Evolutionary conservation across 2,329 filamentous ascomycete genomes (phyloP), one percentile per base, ranked within the genome.

Genomic region (Helminthosporium solani): DNA sequence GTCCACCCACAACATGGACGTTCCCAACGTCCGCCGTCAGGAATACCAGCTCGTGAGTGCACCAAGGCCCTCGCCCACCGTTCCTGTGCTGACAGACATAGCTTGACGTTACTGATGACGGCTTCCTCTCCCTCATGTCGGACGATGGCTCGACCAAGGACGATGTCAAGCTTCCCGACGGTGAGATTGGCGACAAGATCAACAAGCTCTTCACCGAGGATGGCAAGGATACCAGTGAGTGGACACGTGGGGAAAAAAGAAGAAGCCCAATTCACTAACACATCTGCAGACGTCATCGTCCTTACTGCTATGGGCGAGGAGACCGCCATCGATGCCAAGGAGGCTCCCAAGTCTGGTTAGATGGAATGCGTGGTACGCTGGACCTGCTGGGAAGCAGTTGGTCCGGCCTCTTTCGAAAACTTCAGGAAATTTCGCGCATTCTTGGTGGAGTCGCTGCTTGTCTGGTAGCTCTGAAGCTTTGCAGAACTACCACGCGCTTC

Each of bases 301-400:
- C 87, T 95, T 72, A 88, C 89, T 67, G 85, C 94, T 73, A 99
- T 99, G 94, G 88, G 88, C 71, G 92, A 99, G 79, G 88, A 97
- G 82, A 78, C 82, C 66, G 87, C 86, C 70, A 86, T 96, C 73
- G 91, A 96, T 72, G 87, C 85, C 77, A 97, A 97, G 85, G 91
- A 96, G 79, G 89, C 88, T 74, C 85, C 88, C 74, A 75, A 67
- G 63, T 47, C 48, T 36, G 48, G 41, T 55, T 68, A 68, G 55
- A 66, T 58, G 47, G 49, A 46, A 33, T 50, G 46, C 46, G 49
- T 61, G 58, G 57, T 49, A 58, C 47, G 51, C 54, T 51, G 54
- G 56, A 57, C 54, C 56, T 50, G 61, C 57, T 51, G 55, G 52
- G 47, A 54, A 45, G 53, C 54, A 54, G 57, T 56, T 63, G 50